Evolutionary conservation across 495 filamentous ascomycete genomes (phyloP), one percentile per base, ranked within the genome.

Genomic region (Xanthoparmelia taractica): DNA sequence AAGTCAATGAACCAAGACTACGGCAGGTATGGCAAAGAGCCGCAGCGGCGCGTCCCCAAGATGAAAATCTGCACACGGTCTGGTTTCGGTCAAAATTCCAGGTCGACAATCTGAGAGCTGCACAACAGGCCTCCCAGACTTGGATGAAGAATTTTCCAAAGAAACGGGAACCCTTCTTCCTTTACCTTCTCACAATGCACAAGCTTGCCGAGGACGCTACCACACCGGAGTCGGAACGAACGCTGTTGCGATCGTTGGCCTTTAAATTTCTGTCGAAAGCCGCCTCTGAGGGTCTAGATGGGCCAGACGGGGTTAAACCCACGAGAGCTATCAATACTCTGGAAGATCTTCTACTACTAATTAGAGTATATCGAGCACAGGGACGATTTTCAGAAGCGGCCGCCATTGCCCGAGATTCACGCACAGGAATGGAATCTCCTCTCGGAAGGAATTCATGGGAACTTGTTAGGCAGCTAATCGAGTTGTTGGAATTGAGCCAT

Each of bases 241-340:
- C 81, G 65, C 67, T 86, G 1, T 84, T 82, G 67, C 81, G 80
- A 29, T 81, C 77, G 15, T 69, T 86, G 60, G 83, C 82, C 18
- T 85, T 83, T 68, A 79, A 81, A 52, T 82, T 84, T 77, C 72
- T 81, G n/a, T 78, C 78, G 2, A 84, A 84, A 65, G 80, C 83
- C 31, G 80, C 75, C 8, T 74, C 73, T 8, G 82, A 81, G 45
- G 78, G 82, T 18, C 63, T 73, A 50, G 74, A 79, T 65, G 70
- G 29, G 23, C 61, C 41, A 33, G 74, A 75, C 78, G 64, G 72
- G 75, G 64, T 67, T 72, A 59, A 72, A 73, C 52, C 77, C 31
- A 73, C 79, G 12, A 76, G 78, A 73, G 77, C 80, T 23, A 82
- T 86, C 31, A 77, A 82, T 67, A 79, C 72, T 23, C 69, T 77